phyloP scores from a whole-genome alignment of 2,329 filamentous ascomycete genomes.

The Monosporascus sp. region DNA sequence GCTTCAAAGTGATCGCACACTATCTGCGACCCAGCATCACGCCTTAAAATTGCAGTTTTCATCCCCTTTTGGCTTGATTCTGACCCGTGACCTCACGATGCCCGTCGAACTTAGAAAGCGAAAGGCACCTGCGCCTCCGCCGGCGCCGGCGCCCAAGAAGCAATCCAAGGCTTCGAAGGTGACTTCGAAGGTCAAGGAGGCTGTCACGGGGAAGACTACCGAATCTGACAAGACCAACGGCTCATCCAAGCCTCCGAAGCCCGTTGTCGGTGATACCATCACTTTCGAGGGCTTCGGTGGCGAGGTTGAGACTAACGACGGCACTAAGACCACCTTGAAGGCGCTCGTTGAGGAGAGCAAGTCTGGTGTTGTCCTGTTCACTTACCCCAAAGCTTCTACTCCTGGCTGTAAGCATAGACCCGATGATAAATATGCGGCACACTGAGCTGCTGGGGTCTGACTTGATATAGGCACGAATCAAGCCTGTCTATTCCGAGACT shows the following conservation, averaged over 20 bases:
- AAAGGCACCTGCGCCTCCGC: slow-evolving; percentile 36
- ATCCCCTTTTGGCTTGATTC: slow-evolving; percentile 3
- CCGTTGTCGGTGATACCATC: slow-evolving; percentile 51
- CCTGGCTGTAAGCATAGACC: slow-evolving; percentile 73
- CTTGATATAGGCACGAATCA: slow-evolving; percentile 72
- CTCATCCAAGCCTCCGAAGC: slow-evolving; percentile 33
- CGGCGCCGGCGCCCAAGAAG: slow-evolving; percentile 35
- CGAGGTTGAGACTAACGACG: slow-evolving; percentile 81
- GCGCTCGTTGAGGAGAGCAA: slow-evolving; percentile 78
- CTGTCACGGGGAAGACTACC: slow-evolving; percentile 24
- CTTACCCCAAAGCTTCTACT: slow-evolving; percentile 91
- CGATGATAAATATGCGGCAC: background rate
- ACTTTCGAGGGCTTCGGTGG: slow-evolving; percentile 57
- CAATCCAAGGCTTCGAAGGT: slow-evolving; percentile 36
- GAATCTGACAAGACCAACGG: slow-evolving; percentile 25
- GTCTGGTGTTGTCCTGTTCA: slow-evolving; percentile 85
- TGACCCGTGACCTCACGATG: slow-evolving; percentile 24
- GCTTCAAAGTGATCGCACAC: slow-evolving; percentile 10
- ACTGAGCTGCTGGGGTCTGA: slow-evolving; percentile 9
- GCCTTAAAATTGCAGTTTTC: slow-evolving; percentile 4
- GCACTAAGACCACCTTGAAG: slow-evolving; percentile 72
- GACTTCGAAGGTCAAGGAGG: slow-evolving; percentile 33
- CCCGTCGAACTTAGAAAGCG: slow-evolving; percentile 40
- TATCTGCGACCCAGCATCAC: slow-evolving; percentile 11
- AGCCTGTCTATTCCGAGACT: slow-evolving; percentile 88